phyloP scores from a whole-genome alignment of 2,329 filamentous ascomycete species.

The Calonectria honghensis region DNA sequence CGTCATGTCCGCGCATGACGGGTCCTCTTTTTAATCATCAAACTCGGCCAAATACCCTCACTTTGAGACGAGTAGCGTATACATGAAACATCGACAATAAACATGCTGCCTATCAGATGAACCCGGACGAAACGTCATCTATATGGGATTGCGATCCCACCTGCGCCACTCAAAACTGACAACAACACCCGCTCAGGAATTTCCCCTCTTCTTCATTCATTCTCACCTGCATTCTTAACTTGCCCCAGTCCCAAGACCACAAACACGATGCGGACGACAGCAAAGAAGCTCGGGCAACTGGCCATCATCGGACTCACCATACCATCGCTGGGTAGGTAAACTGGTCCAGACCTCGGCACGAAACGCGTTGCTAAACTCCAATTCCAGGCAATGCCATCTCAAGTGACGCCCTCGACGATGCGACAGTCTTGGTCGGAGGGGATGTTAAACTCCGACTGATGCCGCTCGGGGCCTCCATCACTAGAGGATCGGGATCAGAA shows the following conservation, averaged over 20 bases:
- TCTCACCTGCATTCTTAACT: neutral
- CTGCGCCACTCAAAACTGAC: neutral
- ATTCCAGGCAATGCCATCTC: conserved; percentile 18
- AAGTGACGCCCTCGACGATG: conserved; percentile 1
- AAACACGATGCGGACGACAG: conserved; percentile 16
- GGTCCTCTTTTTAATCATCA: neutral
- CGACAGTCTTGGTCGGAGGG: conserved; percentile 30
- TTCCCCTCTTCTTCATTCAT: neutral
- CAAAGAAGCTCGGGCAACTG: conserved; percentile 36
- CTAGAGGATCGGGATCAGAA: conserved; percentile 60
- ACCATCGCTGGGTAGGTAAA: conserved; percentile 39
- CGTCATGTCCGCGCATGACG: neutral
- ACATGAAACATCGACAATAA: conserved; percentile 13
- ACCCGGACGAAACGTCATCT: conserved; percentile 11
- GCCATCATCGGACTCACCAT: conserved; percentile 54
- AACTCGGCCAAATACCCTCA: conserved; percentile 5
- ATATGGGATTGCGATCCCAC: conserved; percentile 1
- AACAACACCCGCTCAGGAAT: neutral
- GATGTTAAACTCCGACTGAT: conserved; percentile 62
- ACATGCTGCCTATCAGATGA: conserved; percentile 16
- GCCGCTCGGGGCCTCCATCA: conserved; percentile 67
- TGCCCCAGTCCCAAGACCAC: neutral
- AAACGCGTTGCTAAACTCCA: conserved; percentile 1
- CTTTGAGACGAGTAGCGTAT: neutral
- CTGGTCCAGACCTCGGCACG: conserved; percentile 46